These are phyloP conservation scores for Phytophthora tentaculata DNA, from an alignment of 352 stramenopile species.

Conservation along the genomic window DNA sequence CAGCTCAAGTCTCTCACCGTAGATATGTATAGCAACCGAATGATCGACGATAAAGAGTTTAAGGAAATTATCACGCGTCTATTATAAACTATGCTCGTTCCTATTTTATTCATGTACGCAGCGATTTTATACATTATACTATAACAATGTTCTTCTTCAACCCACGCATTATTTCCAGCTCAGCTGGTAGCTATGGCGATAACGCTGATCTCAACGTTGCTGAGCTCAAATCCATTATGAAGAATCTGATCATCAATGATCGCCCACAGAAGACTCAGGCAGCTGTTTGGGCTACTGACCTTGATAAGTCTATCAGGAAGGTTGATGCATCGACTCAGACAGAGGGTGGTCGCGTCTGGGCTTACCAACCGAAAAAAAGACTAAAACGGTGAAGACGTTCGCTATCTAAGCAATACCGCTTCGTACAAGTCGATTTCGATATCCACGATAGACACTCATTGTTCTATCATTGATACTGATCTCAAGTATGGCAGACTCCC, in stretches of 20 bases:
- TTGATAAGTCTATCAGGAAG: conserved; percentile 18
- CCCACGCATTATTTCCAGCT: conserved; percentile 23
- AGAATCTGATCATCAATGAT: conserved; percentile 11
- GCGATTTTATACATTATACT: too few relatives aligned
- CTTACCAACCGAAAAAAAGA: conserved; percentile 18
- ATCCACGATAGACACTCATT: conserved; percentile 16
- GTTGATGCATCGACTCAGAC: conserved; percentile 22
- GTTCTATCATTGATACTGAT: conserved; percentile 10
- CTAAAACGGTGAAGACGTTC: conserved; percentile 20
- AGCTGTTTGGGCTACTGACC: conserved; percentile 12
- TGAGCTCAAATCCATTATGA: conserved; percentile 23
- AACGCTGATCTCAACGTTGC: conserved; percentile 25
- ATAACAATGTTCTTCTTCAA: conserved; percentile 30
- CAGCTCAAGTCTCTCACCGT: conserved; percentile 16
- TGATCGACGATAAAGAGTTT: conserved; percentile 28
- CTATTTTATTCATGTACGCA: too few relatives aligned
- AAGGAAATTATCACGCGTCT: conserved; percentile 22
- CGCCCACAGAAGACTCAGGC: background rate
- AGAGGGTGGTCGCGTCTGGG: conserved; percentile 17
- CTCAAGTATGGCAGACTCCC: too few relatives aligned
- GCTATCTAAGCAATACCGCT: conserved; percentile 14
- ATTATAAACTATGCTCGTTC: too few relatives aligned
- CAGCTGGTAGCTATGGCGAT: conserved; percentile 28
- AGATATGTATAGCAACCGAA: conserved; percentile 32
- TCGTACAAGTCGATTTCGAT: conserved; percentile 11